Base-by-base conservation (phyloP, 352 stramenopile species). In the Phytopythium litorale region DNA sequence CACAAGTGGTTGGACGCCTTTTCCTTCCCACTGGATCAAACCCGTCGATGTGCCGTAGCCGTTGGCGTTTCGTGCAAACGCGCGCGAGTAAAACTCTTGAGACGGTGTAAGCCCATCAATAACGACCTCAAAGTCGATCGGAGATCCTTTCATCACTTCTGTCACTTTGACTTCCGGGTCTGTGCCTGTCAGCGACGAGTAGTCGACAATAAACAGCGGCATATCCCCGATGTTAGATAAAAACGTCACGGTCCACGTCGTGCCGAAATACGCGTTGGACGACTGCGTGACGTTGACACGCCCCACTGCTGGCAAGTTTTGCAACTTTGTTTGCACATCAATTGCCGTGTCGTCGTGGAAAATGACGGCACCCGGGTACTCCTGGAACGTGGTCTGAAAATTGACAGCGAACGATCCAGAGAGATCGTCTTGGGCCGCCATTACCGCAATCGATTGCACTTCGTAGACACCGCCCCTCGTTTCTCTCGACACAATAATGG, bases 321-420 rank as follows among this genome's bases (percentile, higher is more conserved):
- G 78, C 1, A 94, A 68, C 52, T 91, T 94, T 7, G 81, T 86
- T 43, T 81, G 76, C n/a, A 94, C 71, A 49, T 94, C 85, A 0
- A 58, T 60, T 19, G 81, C 79, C 9, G 81, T 91, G 48, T 94
- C 85, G 46, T 91, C 78, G 60, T 71, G 79, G 62, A 88, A 87
- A 56, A 94, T 75, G 4, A 84, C 66, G 30, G 71, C 82, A 9
- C 75, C 74, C 3, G 56, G 32, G 0, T 74, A 75, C 51, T 84
- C 58, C 1, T 38, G 56, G 45, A 84, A 75, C 13, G 68, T 70
- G 21, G 78, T 79, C 50, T 75, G 75, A 37, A 94, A 94, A n/a
- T 88, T 89, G 7, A 91, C 51, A 4, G 66, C 50, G 57, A 94
- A 89, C 15, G 77, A 78, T 6, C 85, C 85, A 9, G 65, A 64